Base-by-base conservation (phyloP, 2,329 filamentous ascomycete species). In the Aspergillus clavatus region DNA sequence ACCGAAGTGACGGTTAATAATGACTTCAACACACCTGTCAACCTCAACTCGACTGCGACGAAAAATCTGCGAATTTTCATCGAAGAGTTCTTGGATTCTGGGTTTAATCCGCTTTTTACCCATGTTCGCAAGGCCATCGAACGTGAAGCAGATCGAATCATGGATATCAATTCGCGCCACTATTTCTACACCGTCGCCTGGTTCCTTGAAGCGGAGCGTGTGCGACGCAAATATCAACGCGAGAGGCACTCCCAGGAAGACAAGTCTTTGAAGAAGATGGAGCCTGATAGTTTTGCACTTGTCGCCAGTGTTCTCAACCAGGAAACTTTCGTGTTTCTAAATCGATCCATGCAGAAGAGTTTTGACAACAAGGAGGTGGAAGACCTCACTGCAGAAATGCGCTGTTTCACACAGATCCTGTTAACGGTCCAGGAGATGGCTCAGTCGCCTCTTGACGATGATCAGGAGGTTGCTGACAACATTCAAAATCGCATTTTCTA, bases 401-500 rank as follows among this genome's bases (percentile, higher is more conserved):
- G 87, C 44, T 96, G 90, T 62, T 95, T 96, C 62, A 97, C 90
- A 0, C 90, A 97, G 62, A 93, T 97, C 54, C 75, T 95, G 16
- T 77, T 95, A 21, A 95, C 90, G 0, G 86, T 97, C 2, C 89
- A 95, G 59, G 88, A 94, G 50, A 97, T 98, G 90, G 76, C 83
- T 1, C 82, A 86, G 38, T 93, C 88, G 1, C 78, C 80, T 1
- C 79, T 87, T 23, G 90, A 96, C 51, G 90, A 96, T n/a, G 88
- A 98, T 55, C 86, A 95, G 61, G 93, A 97, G 57, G 97, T 98
- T 63, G 91, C 93, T 0, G 91, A 98, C 63, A 98, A 98, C 57
- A 96, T 95, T 10, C 81, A 95, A 42, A 94, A 86, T 58, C 87
- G 91, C 50, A 88, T 98, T n/a, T 98, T 98, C 66, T 98, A 98